phyloP scores from a whole-genome alignment of 371 early-diverging fungal species.

The Mortierella sp. region DNA sequence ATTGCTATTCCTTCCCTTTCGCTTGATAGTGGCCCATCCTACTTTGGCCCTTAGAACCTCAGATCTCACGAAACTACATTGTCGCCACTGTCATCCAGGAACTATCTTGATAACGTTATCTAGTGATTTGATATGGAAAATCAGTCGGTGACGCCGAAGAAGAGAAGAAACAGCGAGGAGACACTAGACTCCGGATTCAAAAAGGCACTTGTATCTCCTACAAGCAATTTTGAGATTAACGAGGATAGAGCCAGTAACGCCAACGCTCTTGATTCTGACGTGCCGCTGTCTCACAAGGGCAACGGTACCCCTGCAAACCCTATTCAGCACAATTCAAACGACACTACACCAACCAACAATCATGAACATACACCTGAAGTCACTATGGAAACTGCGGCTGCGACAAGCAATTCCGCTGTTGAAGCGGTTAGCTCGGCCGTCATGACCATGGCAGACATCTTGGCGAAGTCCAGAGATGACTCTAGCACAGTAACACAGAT shows the following conservation, averaged over 20 bases:
- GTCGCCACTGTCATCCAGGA: not conserved
- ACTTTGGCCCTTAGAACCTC: not conserved
- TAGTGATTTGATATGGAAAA: constrained; percentile 25
- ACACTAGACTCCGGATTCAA: constrained; percentile 22
- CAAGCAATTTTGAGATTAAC: constrained; percentile 1
- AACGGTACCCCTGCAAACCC: not conserved
- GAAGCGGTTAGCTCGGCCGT: constrained; percentile 14
- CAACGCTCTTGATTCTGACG: constrained; percentile 4
- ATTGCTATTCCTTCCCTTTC: too few species aligned
- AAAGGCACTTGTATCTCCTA: constrained; percentile 22
- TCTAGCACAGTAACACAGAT: constrained; percentile 6
- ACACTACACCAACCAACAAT: not conserved
- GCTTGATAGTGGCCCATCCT: too few species aligned
- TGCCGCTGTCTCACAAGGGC: not conserved
- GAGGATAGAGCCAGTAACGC: not conserved
- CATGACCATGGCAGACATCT: constrained; percentile 34
- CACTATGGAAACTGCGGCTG: not conserved
- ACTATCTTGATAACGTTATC: not conserved
- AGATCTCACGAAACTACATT: not conserved
- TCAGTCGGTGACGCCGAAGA: constrained; percentile 11
- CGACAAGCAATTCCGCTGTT: not conserved
- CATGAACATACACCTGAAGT: constrained; percentile 12
- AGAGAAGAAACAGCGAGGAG: constrained; percentile 39
- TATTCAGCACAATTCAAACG: not conserved
- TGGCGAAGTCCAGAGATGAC: constrained; percentile 23